These are phyloP conservation scores for Phytophthora podocarpi DNA, from an alignment of 352 stramenopile species.

Conservation along the genomic window DNA sequence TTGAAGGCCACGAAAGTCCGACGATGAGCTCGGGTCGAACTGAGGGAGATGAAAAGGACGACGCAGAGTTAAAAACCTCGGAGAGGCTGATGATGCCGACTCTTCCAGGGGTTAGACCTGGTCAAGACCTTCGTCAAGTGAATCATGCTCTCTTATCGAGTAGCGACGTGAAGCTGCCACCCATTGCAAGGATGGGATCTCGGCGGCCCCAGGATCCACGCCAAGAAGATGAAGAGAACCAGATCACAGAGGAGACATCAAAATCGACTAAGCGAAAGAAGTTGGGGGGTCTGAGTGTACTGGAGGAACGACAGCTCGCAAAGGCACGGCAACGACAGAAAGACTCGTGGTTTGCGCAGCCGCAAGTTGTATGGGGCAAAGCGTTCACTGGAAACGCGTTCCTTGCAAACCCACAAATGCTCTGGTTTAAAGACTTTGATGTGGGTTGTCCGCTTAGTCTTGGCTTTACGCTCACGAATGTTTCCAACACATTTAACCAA, in stretches of 20 bases:
- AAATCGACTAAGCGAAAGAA: conserved; percentile 16
- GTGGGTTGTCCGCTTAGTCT: conserved; percentile 64
- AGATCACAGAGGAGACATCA: not conserved
- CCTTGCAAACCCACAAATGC: conserved; percentile 64
- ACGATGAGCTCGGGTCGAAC: conserved; percentile 3
- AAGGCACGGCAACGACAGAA: conserved; percentile 52
- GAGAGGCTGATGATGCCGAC: conserved; percentile 19
- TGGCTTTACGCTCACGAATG: conserved; percentile 88
- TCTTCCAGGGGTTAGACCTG: conserved; percentile 23
- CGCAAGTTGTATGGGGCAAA: conserved; percentile 82
- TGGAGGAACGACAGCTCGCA: conserved; percentile 66
- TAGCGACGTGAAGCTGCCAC: conserved; percentile 25
- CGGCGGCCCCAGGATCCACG: not conserved
- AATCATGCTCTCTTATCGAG: conserved; percentile 36
- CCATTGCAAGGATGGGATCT: conserved; percentile 3
- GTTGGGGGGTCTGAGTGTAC: conserved; percentile 53
- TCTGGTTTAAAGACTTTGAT: conserved; percentile 93
- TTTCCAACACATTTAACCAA: conserved; percentile 92
- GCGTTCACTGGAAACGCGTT: conserved; percentile 85
- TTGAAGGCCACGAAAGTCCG: not conserved
- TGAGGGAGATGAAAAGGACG: conserved; percentile 9
- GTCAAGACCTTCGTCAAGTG: conserved; percentile 34
- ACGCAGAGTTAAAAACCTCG: conserved; percentile 2
- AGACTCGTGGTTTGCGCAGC: conserved; percentile 59
- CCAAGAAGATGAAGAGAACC: conserved; percentile 22